These are phyloP conservation scores for Vaccinium myrtillus DNA, from an alignment of 148 eudicot species.

Conservation along the genomic window DNA sequence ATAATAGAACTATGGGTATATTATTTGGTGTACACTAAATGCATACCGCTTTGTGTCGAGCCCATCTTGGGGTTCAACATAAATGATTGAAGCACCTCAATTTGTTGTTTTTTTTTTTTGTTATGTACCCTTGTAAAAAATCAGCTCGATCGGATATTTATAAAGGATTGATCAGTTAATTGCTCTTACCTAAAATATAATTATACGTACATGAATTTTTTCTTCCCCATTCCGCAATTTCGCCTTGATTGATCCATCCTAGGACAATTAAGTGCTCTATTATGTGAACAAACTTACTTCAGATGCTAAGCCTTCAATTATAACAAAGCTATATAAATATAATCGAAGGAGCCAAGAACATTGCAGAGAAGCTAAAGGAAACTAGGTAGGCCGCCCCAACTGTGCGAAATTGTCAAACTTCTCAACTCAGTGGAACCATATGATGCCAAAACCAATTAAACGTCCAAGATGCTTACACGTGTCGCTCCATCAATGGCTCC, in stretches of 20 bases:
- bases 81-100: too few relatives aligned
- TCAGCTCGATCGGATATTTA: too few relatives aligned
- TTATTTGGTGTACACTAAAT: too few relatives aligned
- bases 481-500: not conserved
- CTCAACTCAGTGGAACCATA: not conserved
- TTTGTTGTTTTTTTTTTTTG: too few relatives aligned
- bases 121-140: too few relatives aligned
- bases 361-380: not conserved
- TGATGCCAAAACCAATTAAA: not conserved
- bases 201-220: not conserved
- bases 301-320: too few relatives aligned
- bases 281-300: not conserved
- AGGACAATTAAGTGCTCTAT: not conserved
- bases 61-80: too few relatives aligned
- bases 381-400: too few relatives aligned
- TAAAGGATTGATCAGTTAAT: not conserved
- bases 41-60: too few relatives aligned
- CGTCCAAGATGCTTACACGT: not conserved
- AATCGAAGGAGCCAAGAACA: not conserved
- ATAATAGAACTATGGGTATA: too few relatives aligned
- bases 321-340: too few relatives aligned
- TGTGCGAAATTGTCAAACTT: conserved; percentile 3
- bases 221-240: not conserved
- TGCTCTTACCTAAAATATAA: not conserved
- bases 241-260: not conserved